Conservation (phyloP, 768 basidiomycete species). For the Amanita exitialis region DNA sequence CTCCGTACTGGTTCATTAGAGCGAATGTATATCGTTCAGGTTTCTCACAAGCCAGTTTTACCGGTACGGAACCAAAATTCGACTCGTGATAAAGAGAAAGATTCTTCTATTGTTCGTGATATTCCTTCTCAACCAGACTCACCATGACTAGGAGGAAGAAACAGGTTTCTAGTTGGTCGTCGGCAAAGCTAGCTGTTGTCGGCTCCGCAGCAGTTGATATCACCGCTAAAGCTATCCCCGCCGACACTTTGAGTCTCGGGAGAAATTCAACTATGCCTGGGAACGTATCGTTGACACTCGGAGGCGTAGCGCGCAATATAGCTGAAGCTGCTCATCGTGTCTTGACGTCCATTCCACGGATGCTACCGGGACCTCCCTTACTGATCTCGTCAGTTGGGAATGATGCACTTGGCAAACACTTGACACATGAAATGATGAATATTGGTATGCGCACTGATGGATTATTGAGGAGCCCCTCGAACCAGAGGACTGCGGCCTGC, state of each 20-base stretch:
- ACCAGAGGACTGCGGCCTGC: slow-evolving; percentile 66
- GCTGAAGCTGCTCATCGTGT: slow-evolving; percentile 81
- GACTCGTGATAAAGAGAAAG: not conserved
- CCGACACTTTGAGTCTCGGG: slow-evolving; percentile 24
- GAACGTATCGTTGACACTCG: slow-evolving; percentile 56
- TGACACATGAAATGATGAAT: slow-evolving; percentile 42
- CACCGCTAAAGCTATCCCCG: slow-evolving; percentile 39
- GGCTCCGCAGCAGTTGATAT: slow-evolving; percentile 91
- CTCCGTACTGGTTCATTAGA: not conserved
- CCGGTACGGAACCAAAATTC: not conserved
- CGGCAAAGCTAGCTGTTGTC: slow-evolving; percentile 55
- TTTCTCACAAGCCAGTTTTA: not conserved
- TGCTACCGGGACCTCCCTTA: slow-evolving; percentile 15
- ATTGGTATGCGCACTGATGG: slow-evolving; percentile 83
- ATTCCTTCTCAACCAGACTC: not conserved
- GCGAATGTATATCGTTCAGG: not conserved
- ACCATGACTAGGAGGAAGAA: not conserved
- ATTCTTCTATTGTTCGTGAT: not conserved
- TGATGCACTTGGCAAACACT: slow-evolving; percentile 67
- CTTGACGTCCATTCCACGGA: slow-evolving; percentile 27
- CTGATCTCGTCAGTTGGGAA: slow-evolving; percentile 70
- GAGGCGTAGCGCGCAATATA: slow-evolving; percentile 93
- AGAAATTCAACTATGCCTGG: slow-evolving; percentile 75
- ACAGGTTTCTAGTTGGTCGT: slow-evolving; percentile 12
- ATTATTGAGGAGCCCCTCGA: slow-evolving; percentile 24